phyloP scores from a whole-genome alignment of 2,329 filamentous ascomycete genomes.

The Pseudogymnoascus pannorum region DNA sequence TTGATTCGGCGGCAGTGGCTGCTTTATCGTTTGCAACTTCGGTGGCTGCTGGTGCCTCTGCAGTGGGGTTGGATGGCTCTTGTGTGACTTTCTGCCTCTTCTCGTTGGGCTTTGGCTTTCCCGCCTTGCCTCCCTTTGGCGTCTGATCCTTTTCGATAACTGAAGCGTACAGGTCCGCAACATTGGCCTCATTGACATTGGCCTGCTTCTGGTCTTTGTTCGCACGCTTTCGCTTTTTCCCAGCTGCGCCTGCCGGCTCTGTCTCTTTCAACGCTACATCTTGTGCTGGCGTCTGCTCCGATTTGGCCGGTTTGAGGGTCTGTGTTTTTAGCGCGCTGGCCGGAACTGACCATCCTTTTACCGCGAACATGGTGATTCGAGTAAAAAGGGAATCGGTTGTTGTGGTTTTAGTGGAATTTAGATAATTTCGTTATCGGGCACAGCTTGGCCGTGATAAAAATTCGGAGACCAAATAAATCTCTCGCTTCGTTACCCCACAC shows the following conservation, averaged over 20 bases:
- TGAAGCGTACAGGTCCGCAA: slow-evolving; percentile 70
- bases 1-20: slow-evolving; percentile 17
- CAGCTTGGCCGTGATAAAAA: slow-evolving; percentile 4
- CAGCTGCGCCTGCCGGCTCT: slow-evolving; percentile 28
- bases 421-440: background rate
- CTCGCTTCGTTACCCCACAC: slow-evolving; percentile 6
- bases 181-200: slow-evolving; percentile 59
- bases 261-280: slow-evolving; percentile 26
- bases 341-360: slow-evolving; percentile 85
- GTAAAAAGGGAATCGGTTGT: background rate
- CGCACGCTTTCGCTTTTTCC: slow-evolving; percentile 45
- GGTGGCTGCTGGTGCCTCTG: slow-evolving; percentile 13
- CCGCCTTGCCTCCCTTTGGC: slow-evolving; percentile 24
- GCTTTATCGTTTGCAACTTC: slow-evolving; percentile 22
- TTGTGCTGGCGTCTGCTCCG: slow-evolving; percentile 19
- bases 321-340: slow-evolving; percentile 66
- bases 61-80: slow-evolving; percentile 20
- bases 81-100: slow-evolving; percentile 24
- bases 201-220: slow-evolving; percentile 44
- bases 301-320: slow-evolving; percentile 21
- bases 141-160: slow-evolving; percentile 64
- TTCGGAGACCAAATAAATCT: background rate
- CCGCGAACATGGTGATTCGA: slow-evolving; percentile 66
- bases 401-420: background rate
- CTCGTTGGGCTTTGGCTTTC: slow-evolving; percentile 24